These are phyloP conservation scores for Fonsecaea pedrosoi DNA, from an alignment of 2,329 filamentous ascomycete genomes.

Conservation along the genomic window DNA sequence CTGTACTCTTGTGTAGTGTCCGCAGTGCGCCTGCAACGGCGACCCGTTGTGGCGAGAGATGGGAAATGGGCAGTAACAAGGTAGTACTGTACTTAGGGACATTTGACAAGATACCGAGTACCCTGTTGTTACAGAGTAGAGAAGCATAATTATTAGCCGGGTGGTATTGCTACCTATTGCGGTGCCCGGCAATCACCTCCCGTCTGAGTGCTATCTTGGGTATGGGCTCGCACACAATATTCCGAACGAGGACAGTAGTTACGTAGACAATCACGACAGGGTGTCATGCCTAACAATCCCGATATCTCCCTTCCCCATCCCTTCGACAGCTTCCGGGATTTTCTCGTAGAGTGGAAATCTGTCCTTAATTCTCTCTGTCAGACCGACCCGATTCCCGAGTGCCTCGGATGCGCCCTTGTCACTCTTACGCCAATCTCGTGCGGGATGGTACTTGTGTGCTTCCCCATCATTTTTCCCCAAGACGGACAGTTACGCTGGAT, in stretches of 20 bases:
- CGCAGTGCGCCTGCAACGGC: not conserved
- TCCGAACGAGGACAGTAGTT: not conserved
- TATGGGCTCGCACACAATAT: not conserved
- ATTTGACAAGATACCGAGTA: too few species aligned
- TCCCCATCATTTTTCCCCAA: slow-evolving; percentile 14
- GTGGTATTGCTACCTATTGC: not conserved
- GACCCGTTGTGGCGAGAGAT: not conserved
- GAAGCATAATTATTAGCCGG: too few species aligned
- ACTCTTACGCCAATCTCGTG: slow-evolving; percentile 14
- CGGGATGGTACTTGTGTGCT: slow-evolving; percentile 12
- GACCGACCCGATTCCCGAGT: not conserved
- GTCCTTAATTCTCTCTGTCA: slow-evolving; percentile 1
- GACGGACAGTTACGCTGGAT: not conserved
- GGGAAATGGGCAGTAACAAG: not conserved
- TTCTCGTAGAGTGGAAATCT: slow-evolving; percentile 12
- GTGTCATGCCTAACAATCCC: not conserved
- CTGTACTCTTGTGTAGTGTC: not conserved
- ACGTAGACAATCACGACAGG: not conserved
- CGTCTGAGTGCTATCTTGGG: not conserved
- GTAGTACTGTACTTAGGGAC: too few species aligned
- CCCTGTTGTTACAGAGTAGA: too few species aligned
- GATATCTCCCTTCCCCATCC: too few species aligned
- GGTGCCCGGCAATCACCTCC: not conserved
- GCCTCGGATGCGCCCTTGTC: slow-evolving; percentile 8
- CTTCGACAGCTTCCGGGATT: slow-evolving; percentile 2